Evolutionary conservation across 352 stramenopile species (phyloP).

Genomic region (Globisporangium emineosum): DNA sequence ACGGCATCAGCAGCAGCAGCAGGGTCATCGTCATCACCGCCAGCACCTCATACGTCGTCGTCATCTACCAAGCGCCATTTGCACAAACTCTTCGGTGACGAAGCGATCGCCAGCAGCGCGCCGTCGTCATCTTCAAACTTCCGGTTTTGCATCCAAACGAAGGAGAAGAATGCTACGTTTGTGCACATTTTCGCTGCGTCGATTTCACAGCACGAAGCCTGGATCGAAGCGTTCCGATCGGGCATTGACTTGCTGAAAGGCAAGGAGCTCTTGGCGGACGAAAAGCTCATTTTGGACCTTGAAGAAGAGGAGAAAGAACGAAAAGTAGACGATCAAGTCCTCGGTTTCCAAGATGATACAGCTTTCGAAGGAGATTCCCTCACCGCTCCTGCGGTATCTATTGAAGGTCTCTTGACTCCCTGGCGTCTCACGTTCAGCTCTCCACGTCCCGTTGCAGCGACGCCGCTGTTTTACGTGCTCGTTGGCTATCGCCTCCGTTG

Average conservation of each 20-base stretch:
- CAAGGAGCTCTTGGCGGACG: slow-evolving; percentile 47
- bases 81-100: slow-evolving; percentile 23
- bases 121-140: neutral
- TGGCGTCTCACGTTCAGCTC: slow-evolving; percentile 26
- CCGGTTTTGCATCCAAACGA: slow-evolving; percentile 15
- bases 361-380: slow-evolving; percentile 9
- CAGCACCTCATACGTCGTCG: neutral
- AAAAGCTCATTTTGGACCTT: slow-evolving; percentile 46
- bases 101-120: neutral
- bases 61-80: slow-evolving; percentile 16
- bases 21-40: neutral
- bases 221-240: slow-evolving; percentile 32
- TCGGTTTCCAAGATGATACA: neutral
- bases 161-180: slow-evolving; percentile 18
- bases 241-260: slow-evolving; percentile 47
- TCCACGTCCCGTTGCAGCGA: neutral
- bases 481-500: slow-evolving; percentile 27
- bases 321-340: slow-evolving; percentile 11
- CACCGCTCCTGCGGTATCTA: slow-evolving; percentile 28
- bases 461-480: slow-evolving; percentile 37
- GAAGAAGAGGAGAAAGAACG: slow-evolving; percentile 23
- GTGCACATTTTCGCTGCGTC: slow-evolving; percentile 42
- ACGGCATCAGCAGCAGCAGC: neutral
- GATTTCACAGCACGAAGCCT: slow-evolving; percentile 34
- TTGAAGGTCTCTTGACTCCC: slow-evolving; percentile 51